Percentiles rank a stretch among this genome's conserved stretches.
Evolutionary conservation across 345 rosid species (phyloP).

Genomic region (Brassica juncea): DNA sequence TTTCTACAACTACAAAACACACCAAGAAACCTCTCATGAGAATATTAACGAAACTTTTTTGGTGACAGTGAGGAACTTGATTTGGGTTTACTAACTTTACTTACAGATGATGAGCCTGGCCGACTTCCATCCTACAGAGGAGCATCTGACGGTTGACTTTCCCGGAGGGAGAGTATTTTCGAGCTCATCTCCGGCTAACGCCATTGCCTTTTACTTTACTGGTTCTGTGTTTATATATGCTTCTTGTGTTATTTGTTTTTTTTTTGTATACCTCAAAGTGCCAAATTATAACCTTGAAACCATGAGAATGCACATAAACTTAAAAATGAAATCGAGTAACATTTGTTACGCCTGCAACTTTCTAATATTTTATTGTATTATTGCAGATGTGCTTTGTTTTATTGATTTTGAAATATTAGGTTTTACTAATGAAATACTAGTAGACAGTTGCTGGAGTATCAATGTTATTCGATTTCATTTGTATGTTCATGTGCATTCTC

Average conservation of each 20-base stretch:
- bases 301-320: no score
- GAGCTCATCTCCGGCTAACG: no score
- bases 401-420: background rate
- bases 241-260: background rate
- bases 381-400: background rate
- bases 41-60: background rate
- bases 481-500: background rate
- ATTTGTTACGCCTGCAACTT: no score
- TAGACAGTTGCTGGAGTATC: background rate
- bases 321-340: no score
- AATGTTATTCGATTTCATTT: background rate
- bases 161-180: background rate
- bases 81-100: background rate
- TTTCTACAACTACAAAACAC: conserved; percentile 41
- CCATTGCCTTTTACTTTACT: no score
- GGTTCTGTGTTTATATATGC: background rate
- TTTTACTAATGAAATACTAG: no score
- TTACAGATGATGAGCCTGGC: conserved; percentile 42
- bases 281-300: background rate
- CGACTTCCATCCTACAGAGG: conserved; percentile 34
- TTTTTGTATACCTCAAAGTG: background rate
- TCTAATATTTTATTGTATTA: background rate
- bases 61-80: background rate
- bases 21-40: background rate
- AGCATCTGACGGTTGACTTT: conserved; percentile 31